Evolutionary conservation across 768 basidiomycete species (phyloP), one percentile per base, ranked within the genome.

Genomic region (Mycena albidolilacea): DNA sequence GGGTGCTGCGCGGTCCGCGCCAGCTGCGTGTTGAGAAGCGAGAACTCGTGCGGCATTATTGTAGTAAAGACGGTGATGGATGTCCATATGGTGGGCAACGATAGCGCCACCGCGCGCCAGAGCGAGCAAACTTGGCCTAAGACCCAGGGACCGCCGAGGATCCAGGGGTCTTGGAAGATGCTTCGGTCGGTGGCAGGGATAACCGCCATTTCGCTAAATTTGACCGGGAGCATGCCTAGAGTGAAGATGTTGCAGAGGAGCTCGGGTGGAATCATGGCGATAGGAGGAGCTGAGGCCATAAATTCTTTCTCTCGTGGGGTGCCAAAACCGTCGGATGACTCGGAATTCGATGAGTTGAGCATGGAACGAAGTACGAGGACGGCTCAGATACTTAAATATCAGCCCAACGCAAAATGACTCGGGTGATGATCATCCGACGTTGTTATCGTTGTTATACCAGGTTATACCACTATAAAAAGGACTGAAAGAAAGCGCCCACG

Each of bases 241-340:
- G 55, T 35, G 30, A 57, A 57, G 30, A 57, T 57, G 30, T 37
- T 11, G 30, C 55, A 57, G n/a, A 57, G 55, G 23, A 57, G 55
- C 9, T 57, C 55, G 11, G 55, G 46, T 9, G 41, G 41, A 6
- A 43, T 43, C 41, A 43, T 43, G 41, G 41, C 41, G 41, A 43
- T 43, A 6, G 41, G 41, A 43, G 41, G 41, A 43, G 41, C 1
- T 43, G 14, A 43, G 41, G 41, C 41, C 41, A 3, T 43, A 9
- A 43, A 5, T 43, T 43, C 41, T 43, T 14, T 43, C 41, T 43
- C 41, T 43, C 41, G 41, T 43, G 41, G 7, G 41, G 41, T 43
- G 41, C 41, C 14, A 14, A 43, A 43, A 43, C 41, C 41, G 6
- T 43, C 3, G 41, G 7, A 6, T 43, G 7, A 43, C 41, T 43